Evolutionary conservation across 768 basidiomycete genomes (phyloP), one percentile per base, ranked within the genome.

Genomic region (Guyanaporus albipodus): DNA sequence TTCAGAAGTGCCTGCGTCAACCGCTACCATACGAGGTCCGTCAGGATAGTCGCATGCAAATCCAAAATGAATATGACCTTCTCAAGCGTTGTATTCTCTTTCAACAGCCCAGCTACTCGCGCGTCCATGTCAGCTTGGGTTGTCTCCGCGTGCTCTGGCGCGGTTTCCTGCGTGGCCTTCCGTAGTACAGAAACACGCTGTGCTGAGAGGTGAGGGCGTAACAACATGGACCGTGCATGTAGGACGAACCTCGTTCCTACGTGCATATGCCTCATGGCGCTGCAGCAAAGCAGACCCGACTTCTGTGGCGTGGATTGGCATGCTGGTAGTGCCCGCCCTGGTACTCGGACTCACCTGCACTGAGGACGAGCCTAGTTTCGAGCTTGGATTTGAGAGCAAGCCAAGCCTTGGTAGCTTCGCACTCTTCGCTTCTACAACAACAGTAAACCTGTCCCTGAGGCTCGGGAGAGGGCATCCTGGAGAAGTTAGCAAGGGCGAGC

Each of bases 231-330:
- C 35, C 44, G 3, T 48, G 49, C 41, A 41, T 46, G 48, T 41
- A 22, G 44, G 27, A 67, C 74, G 37, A 53, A 80, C 82, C 77
- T 87, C 82, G 46, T 82, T 79, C 58, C 76, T 76, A 38, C 83
- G 79, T 23, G 91, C 81, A 65, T 89, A 90, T 4, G 86, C 87
- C 68, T 94, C 92, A 61, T 94, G 91, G 49, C 85, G 73, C 59
- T 87, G 82, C 38, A 96, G 66, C 38, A 96, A 68, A 4, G 93
- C 92, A 65, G 92, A 89, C 11, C 92, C 92, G 23, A 95, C 85
- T 74, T 94, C 91, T 91, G 54, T 22, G 47, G 36, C 8, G 39
- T 19, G 46, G 26, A 29, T 56, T 42, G 52, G 31, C 29, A 39
- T 36, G 28, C 23, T 27, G n/a, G n/a, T 21, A 19, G 36, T 21